A percentile compares a stretch with the other conserved stretches of the same genome.
Evolutionary conservation across 2,329 filamentous ascomycete species (phyloP).

Genomic region (Trichoderma endophyticum): DNA sequence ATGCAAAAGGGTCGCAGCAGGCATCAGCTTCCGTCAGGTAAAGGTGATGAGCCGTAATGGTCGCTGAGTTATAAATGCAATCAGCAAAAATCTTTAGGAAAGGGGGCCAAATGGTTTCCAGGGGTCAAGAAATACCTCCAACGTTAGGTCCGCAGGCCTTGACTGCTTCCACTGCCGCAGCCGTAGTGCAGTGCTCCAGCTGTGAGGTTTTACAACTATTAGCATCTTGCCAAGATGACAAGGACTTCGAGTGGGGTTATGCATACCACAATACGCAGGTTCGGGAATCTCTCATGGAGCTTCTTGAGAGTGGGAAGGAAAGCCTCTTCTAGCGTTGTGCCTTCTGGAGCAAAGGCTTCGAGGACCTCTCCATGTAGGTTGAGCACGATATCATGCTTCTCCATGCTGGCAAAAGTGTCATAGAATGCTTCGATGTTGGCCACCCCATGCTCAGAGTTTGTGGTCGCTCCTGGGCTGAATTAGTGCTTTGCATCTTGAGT

Average conservation of each 20-base stretch:
- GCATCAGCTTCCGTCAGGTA: slow-evolving; percentile 73
- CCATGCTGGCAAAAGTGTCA: slow-evolving; percentile 85
- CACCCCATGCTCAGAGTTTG: slow-evolving; percentile 67
- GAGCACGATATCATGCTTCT: slow-evolving; percentile 68
- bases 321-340: slow-evolving; percentile 43
- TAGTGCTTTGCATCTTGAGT: slow-evolving; percentile 6
- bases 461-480: slow-evolving; percentile 51
- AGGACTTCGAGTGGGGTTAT: not conserved
- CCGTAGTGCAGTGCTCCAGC: slow-evolving; percentile 85
- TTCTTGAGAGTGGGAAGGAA: slow-evolving; percentile 78
- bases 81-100: not conserved
- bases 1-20: slow-evolving; percentile 56
- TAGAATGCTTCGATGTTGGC: slow-evolving; percentile 68
- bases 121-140: slow-evolving; percentile 41
- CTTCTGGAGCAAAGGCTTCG: slow-evolving; percentile 45
- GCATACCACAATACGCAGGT: slow-evolving; percentile 56
- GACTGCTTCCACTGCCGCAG: slow-evolving; percentile 75
- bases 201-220: not conserved
- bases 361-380: slow-evolving; percentile 92
- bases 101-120: not conserved
- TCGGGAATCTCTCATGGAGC: slow-evolving; percentile 73
- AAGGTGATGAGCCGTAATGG: slow-evolving; percentile 84
- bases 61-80: slow-evolving; percentile 43
- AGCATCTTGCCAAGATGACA: not conserved
- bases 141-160: slow-evolving; percentile 73